Evolutionary conservation across 208 protist genomes (phyloP), one percentile per base, ranked within the genome.

Genomic region (Leishmania gerbilli): DNA sequence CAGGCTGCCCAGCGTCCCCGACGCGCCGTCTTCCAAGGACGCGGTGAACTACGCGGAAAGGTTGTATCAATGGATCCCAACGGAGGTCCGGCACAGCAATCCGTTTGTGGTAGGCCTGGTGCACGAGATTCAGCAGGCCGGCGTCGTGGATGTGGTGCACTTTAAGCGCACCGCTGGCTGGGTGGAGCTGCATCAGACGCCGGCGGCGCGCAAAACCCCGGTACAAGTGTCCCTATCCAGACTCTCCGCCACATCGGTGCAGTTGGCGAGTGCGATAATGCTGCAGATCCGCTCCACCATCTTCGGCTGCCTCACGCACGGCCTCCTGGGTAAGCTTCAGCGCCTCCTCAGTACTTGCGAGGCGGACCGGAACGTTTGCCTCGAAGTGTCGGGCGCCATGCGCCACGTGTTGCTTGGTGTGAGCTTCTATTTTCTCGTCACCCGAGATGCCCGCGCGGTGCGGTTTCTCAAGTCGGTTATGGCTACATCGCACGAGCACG

Each of bases 161-260:
- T 90, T 86, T 71, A 92, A 95, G 79, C 91, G 86, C 34, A 95
- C 90, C 1, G 84, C 87, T 17, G 82, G 79, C 21, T 96, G 93
- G 93, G 76, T 58, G 67, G 93, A 96, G 88, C 80, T 96, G 71
- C 91, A 93, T 83, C 79, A 89, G 79, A 75, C 89, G 0, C 77
- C 83, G 6, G 86, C 88, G 21, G 89, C 88, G 58, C 71, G 71
- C 69, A 82, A 79, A 62, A 19, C 78, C n/a, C 55, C 74, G 3
- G 74, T 88, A 45, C 47, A 77, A 5, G 68, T 89, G 4, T 71
- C 79, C 64, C 71, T 78, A 53, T 49, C 79, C 24, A 80, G 67
- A 9, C 69, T 80, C 17, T 84, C 86, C 8, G 55, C 78, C 37
- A 81, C 79, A 7, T 89, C 86, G 47, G 68, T 87, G 42, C 58